phyloP scores from a whole-genome alignment of 352 stramenopile genomes.

The Saprolegnia parasitica region DNA sequence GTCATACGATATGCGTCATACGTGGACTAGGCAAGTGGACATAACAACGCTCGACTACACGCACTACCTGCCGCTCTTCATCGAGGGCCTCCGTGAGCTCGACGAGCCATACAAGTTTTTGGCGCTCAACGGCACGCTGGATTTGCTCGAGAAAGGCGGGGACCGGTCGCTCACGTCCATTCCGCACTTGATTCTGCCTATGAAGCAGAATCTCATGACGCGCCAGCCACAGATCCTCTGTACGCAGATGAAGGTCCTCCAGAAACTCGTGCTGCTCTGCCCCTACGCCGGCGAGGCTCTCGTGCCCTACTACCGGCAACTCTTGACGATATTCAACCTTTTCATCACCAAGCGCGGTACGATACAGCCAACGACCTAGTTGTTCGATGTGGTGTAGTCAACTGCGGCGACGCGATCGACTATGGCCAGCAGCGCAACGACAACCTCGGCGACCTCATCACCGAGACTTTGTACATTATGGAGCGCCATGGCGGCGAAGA shows the following conservation, averaged over 20 bases:
- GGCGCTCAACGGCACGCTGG: constrained; percentile 68
- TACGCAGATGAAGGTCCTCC: constrained; percentile 52
- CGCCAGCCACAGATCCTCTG: constrained; percentile 48
- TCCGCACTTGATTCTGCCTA: constrained; percentile 52
- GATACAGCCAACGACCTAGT: not conserved
- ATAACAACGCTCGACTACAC: constrained; percentile 70
- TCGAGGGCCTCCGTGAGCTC: constrained; percentile 84
- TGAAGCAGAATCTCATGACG: constrained; percentile 71
- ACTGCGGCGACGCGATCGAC: constrained; percentile 88
- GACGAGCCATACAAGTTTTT: constrained; percentile 75
- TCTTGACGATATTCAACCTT: constrained; percentile 84
- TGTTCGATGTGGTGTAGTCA: constrained; percentile 34
- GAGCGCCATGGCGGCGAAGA: constrained; percentile 81
- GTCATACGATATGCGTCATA: not conserved
- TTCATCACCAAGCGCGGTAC: constrained; percentile 79
- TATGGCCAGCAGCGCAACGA: constrained; percentile 78
- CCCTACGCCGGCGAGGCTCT: constrained; percentile 70
- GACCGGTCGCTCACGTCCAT: constrained; percentile 63
- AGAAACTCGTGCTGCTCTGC: constrained; percentile 54
- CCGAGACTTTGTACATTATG: constrained; percentile 85
- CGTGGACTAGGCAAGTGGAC: constrained; percentile 31
- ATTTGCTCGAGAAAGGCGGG: constrained; percentile 70
- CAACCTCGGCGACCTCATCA: constrained; percentile 81
- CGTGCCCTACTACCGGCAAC: constrained; percentile 89
- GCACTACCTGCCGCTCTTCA: constrained; percentile 88